Percentiles rank a stretch among this genome's conserved stretches.
Evolutionary conservation across 2,329 filamentous ascomycete species (phyloP).

Genomic region (Trichoderma guizhouense): DNA sequence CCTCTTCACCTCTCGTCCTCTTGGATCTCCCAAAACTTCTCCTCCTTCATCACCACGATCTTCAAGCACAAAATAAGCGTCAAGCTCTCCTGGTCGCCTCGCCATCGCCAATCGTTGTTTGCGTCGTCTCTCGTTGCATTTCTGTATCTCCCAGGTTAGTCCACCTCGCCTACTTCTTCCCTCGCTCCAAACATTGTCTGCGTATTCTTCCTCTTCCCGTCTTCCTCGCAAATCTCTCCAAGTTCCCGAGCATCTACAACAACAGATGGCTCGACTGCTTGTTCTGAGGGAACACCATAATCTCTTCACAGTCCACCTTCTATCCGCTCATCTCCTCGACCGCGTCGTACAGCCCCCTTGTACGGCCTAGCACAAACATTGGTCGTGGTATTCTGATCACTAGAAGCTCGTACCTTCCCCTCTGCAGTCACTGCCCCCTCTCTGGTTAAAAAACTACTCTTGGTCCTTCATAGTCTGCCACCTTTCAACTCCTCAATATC

Average conservation of each 20-base stretch:
- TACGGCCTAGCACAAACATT: slow-evolving; percentile 31
- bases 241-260: slow-evolving; percentile 7
- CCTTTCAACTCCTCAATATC: background rate
- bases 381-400: slow-evolving; percentile 19
- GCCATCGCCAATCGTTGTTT: slow-evolving; percentile 22
- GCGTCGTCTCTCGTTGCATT: slow-evolving; percentile 24
- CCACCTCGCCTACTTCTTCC: slow-evolving; percentile 1
- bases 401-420: slow-evolving; percentile 19
- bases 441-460: slow-evolving; percentile 1
- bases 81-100: slow-evolving; percentile 10
- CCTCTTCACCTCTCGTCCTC: background rate
- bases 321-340: slow-evolving; percentile 20
- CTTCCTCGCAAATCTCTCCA: background rate
- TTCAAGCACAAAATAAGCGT: slow-evolving; percentile 5
- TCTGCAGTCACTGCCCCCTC: slow-evolving; percentile 14
- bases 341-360: slow-evolving; percentile 28
- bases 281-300: slow-evolving; percentile 16
- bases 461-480: background rate
- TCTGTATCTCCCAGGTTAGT: slow-evolving; percentile 24
- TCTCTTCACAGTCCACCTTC: slow-evolving; percentile 18
- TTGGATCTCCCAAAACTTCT: background rate
- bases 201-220: background rate
- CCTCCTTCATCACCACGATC: slow-evolving; percentile 5
- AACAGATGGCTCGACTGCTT: slow-evolving; percentile 2
- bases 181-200: slow-evolving; percentile 5